Evolutionary conservation across 352 stramenopile genomes (phyloP).

Genomic region (Globisporangium abappressorium): DNA sequence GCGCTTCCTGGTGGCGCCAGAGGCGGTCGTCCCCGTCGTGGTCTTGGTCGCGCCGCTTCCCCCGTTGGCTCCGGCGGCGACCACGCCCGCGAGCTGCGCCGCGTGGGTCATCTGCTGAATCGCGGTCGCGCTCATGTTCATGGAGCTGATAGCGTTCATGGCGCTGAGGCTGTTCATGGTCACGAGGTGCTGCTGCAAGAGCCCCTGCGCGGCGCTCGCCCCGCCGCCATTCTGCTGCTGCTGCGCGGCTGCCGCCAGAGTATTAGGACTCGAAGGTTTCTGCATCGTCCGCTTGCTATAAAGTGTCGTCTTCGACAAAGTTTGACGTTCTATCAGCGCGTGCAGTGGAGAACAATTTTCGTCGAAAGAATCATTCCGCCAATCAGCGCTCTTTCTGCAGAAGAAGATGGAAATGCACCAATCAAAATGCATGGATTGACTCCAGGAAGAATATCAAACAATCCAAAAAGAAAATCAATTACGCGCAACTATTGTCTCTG

Average conservation of each 20-base stretch:
- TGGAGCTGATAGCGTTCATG: constrained; percentile 15
- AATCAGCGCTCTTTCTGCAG: not conserved
- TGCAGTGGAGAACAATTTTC: not conserved
- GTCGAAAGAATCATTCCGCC: not conserved
- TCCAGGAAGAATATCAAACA: not conserved
- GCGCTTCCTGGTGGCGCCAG: constrained; percentile 19
- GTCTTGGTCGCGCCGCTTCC: not conserved
- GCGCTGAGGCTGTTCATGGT: constrained; percentile 22
- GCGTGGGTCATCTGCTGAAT: constrained; percentile 7
- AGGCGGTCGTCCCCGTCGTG: too few species aligned
- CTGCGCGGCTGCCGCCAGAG: constrained; percentile 11
- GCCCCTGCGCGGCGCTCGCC: constrained; percentile 9
- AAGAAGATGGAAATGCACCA: not conserved
- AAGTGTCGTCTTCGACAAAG: constrained; percentile 34
- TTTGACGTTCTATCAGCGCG: constrained; percentile 60
- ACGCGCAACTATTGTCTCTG: too few species aligned
- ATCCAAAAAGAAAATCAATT: not conserved
- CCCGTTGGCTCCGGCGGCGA: not conserved
- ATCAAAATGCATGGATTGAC: not conserved
- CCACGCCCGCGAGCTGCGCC: not conserved
- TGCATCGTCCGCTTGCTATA: constrained; percentile 28
- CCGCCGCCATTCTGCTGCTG: constrained; percentile 21
- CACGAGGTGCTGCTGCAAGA: constrained; percentile 19
- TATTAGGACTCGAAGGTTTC: constrained; percentile 88
- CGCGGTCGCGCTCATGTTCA: constrained; percentile 12